These are phyloP conservation scores for Saccharomyces hybrid DNA, from an alignment of 1,139 yeast genomes.

Conservation along the genomic window DNA sequence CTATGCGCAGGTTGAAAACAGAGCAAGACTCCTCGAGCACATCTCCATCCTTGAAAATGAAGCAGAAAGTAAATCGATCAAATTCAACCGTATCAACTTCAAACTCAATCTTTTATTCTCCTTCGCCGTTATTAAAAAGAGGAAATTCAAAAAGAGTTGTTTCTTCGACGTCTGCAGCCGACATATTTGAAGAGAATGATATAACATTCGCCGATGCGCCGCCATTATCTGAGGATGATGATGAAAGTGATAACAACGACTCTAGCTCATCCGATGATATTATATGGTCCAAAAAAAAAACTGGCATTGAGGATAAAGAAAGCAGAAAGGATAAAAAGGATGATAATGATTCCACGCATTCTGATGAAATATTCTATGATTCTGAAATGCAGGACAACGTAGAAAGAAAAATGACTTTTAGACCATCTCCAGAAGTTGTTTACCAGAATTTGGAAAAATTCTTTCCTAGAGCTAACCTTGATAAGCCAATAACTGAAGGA, in stretches of 20 bases:
- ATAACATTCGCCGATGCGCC: conserved; percentile 74
- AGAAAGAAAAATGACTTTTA: conserved; percentile 46
- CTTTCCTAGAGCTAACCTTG: conserved; percentile 89
- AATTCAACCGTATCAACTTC: conserved; percentile 21
- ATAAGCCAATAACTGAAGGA: conserved; percentile 83
- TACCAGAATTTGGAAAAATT: conserved; percentile 85
- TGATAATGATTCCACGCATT: conserved; percentile 14
- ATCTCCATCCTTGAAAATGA: conserved; percentile 11
- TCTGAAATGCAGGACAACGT: conserved; percentile 18
- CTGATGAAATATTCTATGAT: neutral
- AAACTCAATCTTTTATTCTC: conserved; percentile 17
- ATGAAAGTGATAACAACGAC: conserved; percentile 19
- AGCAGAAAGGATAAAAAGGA: neutral
- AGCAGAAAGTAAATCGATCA: conserved; percentile 21
- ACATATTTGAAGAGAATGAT: conserved; percentile 58
- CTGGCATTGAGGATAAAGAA: neutral
- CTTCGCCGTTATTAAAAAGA: conserved; percentile 46
- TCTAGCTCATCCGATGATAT: conserved; percentile 16
- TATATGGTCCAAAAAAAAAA: conserved; percentile 11
- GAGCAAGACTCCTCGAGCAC: conserved; percentile 14
- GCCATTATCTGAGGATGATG: conserved; percentile 37
- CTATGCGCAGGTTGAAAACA: conserved; percentile 9
- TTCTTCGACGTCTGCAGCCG: conserved; percentile 35
- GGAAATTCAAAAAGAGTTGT: conserved; percentile 45
- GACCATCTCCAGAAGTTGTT: conserved; percentile 93